Evolutionary conservation across 176 grass and related monocot genomes (phyloP), one percentile per base, ranked within the genome.

Genomic region (Triticum urartu): DNA sequence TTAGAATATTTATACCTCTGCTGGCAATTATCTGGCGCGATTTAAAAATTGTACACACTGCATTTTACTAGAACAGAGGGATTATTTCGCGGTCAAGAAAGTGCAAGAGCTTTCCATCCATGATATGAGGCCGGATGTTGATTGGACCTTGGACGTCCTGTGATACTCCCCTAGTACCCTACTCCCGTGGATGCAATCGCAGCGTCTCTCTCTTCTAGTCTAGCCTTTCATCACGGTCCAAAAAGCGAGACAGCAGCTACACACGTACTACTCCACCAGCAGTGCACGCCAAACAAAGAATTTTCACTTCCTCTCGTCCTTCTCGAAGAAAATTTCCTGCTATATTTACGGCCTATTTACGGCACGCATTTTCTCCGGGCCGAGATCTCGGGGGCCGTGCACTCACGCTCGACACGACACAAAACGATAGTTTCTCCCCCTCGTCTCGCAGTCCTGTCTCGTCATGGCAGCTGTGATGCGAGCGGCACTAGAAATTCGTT

Each of bases 261-360:
- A 77, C 35, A 61, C 17, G 77, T 48, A 62, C 60, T 5, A 47
- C 13, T 50, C 48, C 1, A 1, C 48, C 48, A 54, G 50, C 50
- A 7, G 15, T 18, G 0, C 54, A 89, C 87, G 24, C 36, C 33
- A 20, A 74, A 39, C 42, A 26, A 65, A 21, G 18, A 14, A 40
- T 4, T 15, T 72, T 13, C 7, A 9, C 34, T 62, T 15, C 5
- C 72, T 64, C 21, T 84, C 17, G 64, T 67, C 61, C 69, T 77
- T 28, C 42, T 66, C 89, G 72, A 87, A 90, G 74, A 83, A 79
- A 90, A 79, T 79, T 82, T 83, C 28, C 63, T 82, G 71, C 54
- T 5, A 42, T 48, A 32, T 75, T 26, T 26, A 26, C 26, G 26
- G 26, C 26, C 26, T 36, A 36, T 36, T 78, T 62, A 47, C 21